These are phyloP conservation scores for Yamadazyma friedrichii DNA, from an alignment of 1,139 yeast genomes.

Conservation along the genomic window DNA sequence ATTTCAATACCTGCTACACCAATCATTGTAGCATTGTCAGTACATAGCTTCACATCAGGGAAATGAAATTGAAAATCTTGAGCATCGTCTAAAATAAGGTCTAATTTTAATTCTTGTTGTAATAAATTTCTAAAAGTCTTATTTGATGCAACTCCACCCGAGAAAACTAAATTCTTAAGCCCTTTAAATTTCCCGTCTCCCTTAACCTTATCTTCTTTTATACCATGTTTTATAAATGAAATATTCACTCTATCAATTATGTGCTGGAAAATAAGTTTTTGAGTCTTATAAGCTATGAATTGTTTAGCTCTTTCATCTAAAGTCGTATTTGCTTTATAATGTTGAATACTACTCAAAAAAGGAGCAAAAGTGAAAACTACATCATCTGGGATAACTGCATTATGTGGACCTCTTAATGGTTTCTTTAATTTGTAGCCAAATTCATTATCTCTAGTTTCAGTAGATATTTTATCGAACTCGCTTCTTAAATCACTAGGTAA, in stretches of 20 bases:
- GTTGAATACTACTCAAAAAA: constrained; percentile 58
- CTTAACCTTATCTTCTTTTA: constrained; percentile 16
- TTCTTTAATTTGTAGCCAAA: constrained; percentile 29
- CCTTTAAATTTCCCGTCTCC: constrained; percentile 38
- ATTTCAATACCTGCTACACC: constrained; percentile 96
- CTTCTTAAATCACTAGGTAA: constrained; percentile 22
- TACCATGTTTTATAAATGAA: constrained; percentile 42
- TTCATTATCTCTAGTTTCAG: constrained; percentile 24
- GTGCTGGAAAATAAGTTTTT: constrained; percentile 69
- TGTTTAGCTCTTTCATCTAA: constrained; percentile 23
- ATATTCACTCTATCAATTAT: constrained; percentile 61
- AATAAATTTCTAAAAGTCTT: constrained; percentile 53
- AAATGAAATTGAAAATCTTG: constrained; percentile 43
- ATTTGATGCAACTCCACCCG: constrained; percentile 96
- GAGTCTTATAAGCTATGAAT: constrained; percentile 61
- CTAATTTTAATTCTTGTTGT: constrained; percentile 26
- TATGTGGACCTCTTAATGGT: constrained; percentile 37
- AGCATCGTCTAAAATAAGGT: not conserved
- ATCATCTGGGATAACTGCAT: constrained; percentile 26
- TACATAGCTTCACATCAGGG: constrained; percentile 74
- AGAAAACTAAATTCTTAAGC: constrained; percentile 64
- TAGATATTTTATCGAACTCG: constrained; percentile 21
- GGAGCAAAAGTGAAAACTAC: constrained; percentile 75
- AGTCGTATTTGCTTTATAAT: constrained; percentile 17
- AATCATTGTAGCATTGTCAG: constrained; percentile 96